Conservation (phyloP, 495 filamentous ascomycete genomes). For the Penicillium arizonense region DNA sequence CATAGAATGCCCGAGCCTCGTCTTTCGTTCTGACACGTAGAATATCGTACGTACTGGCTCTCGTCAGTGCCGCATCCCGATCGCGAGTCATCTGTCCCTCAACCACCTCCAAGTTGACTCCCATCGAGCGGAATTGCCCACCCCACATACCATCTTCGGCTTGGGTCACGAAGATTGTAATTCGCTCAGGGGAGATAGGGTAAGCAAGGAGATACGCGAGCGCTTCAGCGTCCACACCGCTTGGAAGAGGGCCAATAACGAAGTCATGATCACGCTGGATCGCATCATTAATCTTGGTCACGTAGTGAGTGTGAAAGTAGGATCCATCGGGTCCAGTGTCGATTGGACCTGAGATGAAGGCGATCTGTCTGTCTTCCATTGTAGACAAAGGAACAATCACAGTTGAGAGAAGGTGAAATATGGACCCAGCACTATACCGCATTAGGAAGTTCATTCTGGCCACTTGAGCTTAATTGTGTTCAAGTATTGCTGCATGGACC, state of each 20-base stretch:
- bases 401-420: too few species aligned
- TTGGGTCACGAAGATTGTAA: slow-evolving; percentile 25
- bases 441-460: too few species aligned
- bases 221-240: slow-evolving; percentile 28
- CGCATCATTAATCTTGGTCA: slow-evolving; percentile 16
- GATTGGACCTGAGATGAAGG: slow-evolving; percentile 33
- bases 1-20: slow-evolving; percentile 25
- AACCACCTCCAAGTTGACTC: slow-evolving; percentile 19
- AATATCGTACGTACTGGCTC: slow-evolving; percentile 29
- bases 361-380: slow-evolving; percentile 2
- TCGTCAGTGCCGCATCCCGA: slow-evolving; percentile 27
- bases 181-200: slow-evolving; percentile 15
- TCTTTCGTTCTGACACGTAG: slow-evolving; percentile 18
- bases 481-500: too few species aligned
- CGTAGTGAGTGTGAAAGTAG: slow-evolving; percentile 26
- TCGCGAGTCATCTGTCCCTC: slow-evolving; percentile 19
- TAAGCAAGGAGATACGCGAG: slow-evolving; percentile 25
- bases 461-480: too few species aligned
- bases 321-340: slow-evolving; percentile 15
- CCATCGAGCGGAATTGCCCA: slow-evolving; percentile 4
- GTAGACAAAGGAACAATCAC: too few species aligned
- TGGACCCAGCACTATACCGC: too few species aligned
- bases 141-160: slow-evolving; percentile 20
- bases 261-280: slow-evolving; percentile 19
- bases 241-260: slow-evolving; percentile 23